Base-by-base conservation (phyloP, 2,329 filamentous ascomycete genomes). In the Chalara sp. region DNA sequence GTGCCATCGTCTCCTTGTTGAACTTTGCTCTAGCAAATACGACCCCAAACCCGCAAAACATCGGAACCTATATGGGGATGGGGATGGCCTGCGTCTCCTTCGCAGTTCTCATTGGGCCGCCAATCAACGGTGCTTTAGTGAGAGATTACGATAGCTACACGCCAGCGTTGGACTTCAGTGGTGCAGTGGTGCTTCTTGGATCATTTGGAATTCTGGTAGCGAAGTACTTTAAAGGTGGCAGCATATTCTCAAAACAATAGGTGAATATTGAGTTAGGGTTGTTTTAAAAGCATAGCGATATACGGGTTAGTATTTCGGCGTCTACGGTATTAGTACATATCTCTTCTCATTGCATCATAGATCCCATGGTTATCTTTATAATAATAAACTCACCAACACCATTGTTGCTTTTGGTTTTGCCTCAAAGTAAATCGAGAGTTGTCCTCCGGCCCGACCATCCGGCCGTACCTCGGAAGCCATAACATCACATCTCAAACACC, bases 61-160 rank as follows among this genome's bases (percentile, higher is more conserved):
- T 90, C 40, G 87, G 87, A 10, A 77, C 83, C 2, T 76, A 86
- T n/a, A 81, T 79, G 6, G 87, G 87, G 0, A 75, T 78, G 1
- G 74, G 79, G 11, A 86, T 86, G 63, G 76, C 78, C n/a, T 60
- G 84, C 33, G 71, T 80, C 50, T 75, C 79, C 1, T 69, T 89
- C 33, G 84, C 81, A 4, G 82, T 79, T 2, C 68, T 91, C 44
- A 80, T 81, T 1, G 82, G 84, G 0, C 79, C 75, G 29, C 86
- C 86, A 0, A 84, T 89, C 56, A 83, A 76, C 6, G 84, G 84
- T 11, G 81, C 78, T 7, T 72, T 86, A 29, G 71, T 84, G 6
- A 65, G 64, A 7, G 66, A 68, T 2, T 74, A 78, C 57, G 55
- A 74, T 33, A 80, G 80, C 3, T 65, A 56, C 37, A 32, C 54